phyloP scores from a whole-genome alignment of 2,329 filamentous ascomycete genomes.

The Pezicula neosporulosa region DNA sequence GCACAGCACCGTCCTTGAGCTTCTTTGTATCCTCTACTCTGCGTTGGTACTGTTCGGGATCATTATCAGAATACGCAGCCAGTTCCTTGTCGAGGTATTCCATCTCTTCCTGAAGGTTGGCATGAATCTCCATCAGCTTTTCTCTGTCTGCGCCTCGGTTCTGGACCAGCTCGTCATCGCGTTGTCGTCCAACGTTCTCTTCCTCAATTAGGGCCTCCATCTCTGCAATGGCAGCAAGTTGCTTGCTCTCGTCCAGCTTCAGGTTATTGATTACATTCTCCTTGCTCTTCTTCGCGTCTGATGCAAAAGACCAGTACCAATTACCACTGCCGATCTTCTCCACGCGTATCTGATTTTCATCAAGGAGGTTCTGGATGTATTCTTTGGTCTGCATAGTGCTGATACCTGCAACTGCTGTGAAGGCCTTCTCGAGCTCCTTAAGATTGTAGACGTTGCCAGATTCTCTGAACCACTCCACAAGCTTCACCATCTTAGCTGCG shows the following conservation, averaged over 20 bases:
- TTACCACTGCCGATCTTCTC: constrained; percentile 71
- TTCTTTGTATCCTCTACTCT: constrained; percentile 24
- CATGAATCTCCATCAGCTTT: constrained; percentile 22
- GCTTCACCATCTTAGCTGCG: constrained; percentile 52
- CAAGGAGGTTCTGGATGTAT: constrained; percentile 57
- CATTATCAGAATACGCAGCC: constrained; percentile 25
- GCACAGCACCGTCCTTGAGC: constrained; percentile 22
- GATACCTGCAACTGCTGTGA: constrained; percentile 59
- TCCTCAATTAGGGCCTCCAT: constrained; percentile 30
- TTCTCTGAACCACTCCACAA: constrained; percentile 56
- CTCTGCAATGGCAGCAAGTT: constrained; percentile 27
- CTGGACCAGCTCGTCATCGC: constrained; percentile 29
- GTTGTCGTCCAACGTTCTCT: constrained; percentile 29
- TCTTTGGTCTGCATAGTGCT: constrained; percentile 66
- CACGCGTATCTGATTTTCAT: constrained; percentile 58
- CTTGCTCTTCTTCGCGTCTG: constrained; percentile 48
- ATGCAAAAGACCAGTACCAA: constrained; percentile 68
- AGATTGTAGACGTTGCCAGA: constrained; percentile 60
- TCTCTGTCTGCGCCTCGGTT: constrained; percentile 22
- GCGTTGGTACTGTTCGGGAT: constrained; percentile 24
- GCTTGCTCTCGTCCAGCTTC: constrained; percentile 31
- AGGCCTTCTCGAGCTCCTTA: constrained; percentile 64
- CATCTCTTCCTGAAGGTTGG: constrained; percentile 22
- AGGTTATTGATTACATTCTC: constrained; percentile 32
- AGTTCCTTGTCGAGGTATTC: constrained; percentile 26